Conservation (phyloP, 176 grass and related monocot species). For the Pontederia paniculata region DNA sequence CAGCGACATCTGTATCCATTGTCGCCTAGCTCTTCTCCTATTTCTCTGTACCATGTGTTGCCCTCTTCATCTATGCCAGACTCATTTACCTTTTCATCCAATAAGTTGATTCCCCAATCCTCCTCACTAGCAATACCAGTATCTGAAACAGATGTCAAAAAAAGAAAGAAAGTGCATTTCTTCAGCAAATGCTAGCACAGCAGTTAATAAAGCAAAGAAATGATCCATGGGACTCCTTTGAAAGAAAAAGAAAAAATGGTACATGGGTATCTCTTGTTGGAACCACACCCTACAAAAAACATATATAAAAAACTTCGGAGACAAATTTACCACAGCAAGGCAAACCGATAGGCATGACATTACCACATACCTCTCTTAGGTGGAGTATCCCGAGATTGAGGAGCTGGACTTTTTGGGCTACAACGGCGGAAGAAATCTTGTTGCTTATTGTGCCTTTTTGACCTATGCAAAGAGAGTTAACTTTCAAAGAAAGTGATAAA, state of each 20-base stretch:
- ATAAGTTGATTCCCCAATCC: constrained; percentile 95
- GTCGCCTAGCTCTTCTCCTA: constrained; percentile 63
- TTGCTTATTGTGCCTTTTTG: constrained; percentile 47
- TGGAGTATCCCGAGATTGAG: constrained; percentile 86
- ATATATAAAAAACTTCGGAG: neutral
- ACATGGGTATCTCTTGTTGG: constrained; percentile 1
- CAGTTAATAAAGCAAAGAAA: neutral
- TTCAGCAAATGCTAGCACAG: constrained; percentile 20
- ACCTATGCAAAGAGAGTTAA: constrained; percentile 42
- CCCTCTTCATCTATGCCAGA: constrained; percentile 77
- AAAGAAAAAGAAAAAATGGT: neutral
- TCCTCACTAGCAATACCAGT: constrained; percentile 99
- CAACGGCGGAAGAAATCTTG: constrained; percentile 59
- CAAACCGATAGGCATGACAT: constrained; percentile 8
- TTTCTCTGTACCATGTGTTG: constrained; percentile 90
- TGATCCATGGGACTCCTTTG: neutral
- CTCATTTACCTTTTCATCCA: constrained; percentile 75
- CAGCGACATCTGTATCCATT: constrained; percentile 82
- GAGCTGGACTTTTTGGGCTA: constrained; percentile 50
- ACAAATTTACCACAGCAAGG: neutral
- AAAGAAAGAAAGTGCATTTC: constrained; percentile 44
- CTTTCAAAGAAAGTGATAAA: constrained; percentile 6
- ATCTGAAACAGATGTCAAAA: constrained; percentile 67
- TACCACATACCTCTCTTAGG: constrained; percentile 77
- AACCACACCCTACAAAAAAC: constrained; percentile 7